Conservation (phyloP, 306 rosid species). For the Glycyrrhiza uralensis region DNA sequence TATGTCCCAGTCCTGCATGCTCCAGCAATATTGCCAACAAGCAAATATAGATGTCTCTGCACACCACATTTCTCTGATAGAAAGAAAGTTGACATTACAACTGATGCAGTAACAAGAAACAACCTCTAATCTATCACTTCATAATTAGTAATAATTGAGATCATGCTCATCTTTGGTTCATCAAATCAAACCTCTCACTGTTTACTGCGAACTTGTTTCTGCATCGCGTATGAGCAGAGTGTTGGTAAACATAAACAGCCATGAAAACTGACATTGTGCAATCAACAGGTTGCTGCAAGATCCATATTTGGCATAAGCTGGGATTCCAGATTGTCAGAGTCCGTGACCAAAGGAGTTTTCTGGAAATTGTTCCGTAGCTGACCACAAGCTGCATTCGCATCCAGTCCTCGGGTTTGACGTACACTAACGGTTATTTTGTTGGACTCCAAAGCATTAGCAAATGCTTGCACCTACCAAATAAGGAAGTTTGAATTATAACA, state of each 20-base stretch:
- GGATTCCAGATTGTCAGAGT: constrained; percentile 44
- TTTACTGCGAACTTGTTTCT: constrained; percentile 10
- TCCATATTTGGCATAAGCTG: constrained; percentile 46
- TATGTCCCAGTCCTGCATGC: not conserved
- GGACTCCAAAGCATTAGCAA: constrained; percentile 72
- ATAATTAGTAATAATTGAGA: not conserved
- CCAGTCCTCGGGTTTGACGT: constrained; percentile 93
- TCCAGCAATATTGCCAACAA: constrained; percentile 20
- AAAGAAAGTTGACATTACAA: not conserved
- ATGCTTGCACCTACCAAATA: constrained; percentile 63
- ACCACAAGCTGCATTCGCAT: constrained; percentile 98
- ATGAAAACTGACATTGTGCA: not conserved
- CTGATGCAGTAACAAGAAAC: constrained; percentile 13
- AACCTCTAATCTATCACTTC: constrained; percentile 21
- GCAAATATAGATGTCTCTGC: not conserved
- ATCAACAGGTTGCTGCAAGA: constrained; percentile 61
- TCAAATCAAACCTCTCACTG: constrained; percentile 29
- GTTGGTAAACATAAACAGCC: constrained; percentile 7
- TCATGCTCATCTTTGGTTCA: constrained; percentile 19
- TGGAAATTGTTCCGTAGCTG: constrained; percentile 88
- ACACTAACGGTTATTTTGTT: constrained; percentile 66
- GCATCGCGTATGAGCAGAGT: not conserved
- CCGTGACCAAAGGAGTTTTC: constrained; percentile 64
- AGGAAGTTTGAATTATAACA: not conserved
- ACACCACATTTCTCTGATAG: constrained; percentile 2